Evolutionary conservation across 805 yeast genomes (phyloP).

Genomic region (Wickerhamiella vanderwaltii): DNA sequence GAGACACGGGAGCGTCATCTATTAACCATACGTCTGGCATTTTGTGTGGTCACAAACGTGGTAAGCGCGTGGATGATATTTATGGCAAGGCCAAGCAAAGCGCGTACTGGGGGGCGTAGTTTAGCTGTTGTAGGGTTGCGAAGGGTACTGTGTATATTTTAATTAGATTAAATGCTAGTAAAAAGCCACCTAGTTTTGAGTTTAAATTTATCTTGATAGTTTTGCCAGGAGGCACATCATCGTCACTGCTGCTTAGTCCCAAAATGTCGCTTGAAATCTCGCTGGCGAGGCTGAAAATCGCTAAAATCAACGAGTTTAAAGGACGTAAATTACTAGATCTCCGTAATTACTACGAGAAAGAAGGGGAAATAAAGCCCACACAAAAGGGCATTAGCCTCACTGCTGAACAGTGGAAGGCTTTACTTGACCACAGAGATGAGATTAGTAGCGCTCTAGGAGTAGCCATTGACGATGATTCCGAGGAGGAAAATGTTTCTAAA

Average conservation of each 20-base stretch:
- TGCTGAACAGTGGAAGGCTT: slow-evolving; percentile 15
- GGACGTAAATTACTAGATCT: slow-evolving; percentile 62
- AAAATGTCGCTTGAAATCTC: slow-evolving; percentile 20
- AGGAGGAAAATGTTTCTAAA: background rate
- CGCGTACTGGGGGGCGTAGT: too few relatives aligned
- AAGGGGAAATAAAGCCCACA: slow-evolving; percentile 65
- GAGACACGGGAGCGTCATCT: slow-evolving; percentile 10
- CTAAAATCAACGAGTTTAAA: slow-evolving; percentile 62
- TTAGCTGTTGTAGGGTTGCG: too few relatives aligned
- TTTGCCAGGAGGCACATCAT: too few relatives aligned
- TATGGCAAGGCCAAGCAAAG: too few relatives aligned
- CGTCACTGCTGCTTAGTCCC: too few relatives aligned
- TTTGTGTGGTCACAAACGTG: too few relatives aligned
- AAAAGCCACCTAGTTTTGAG: too few relatives aligned
- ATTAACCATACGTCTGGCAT: slow-evolving; percentile 21
- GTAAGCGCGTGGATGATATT: too few relatives aligned
- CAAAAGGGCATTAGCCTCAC: slow-evolving; percentile 39
- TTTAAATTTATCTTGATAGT: too few relatives aligned
- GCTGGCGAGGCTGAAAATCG: slow-evolving; percentile 51
- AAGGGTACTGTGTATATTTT: too few relatives aligned
- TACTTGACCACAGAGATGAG: slow-evolving; percentile 10
- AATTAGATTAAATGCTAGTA: too few relatives aligned
- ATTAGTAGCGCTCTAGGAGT: slow-evolving; percentile 13
- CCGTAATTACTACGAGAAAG: slow-evolving; percentile 59
- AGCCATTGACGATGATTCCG: background rate